A percentile compares a stretch with the other conserved stretches of the same genome.
phyloP scores from a whole-genome alignment of 345 rosid species.

The Isatis tinctoria region DNA sequence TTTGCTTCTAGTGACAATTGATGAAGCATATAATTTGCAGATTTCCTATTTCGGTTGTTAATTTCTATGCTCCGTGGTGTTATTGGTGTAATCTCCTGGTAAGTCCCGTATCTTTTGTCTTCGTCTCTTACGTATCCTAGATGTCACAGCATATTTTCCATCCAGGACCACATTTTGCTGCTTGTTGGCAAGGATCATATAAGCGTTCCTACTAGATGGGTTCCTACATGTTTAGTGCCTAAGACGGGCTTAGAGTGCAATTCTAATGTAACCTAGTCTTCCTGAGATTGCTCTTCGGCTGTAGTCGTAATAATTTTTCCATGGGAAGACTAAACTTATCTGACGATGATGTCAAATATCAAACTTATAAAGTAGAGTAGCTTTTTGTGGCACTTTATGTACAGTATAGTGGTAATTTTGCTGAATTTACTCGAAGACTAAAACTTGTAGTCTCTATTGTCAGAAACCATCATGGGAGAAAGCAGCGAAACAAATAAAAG shows the following conservation, averaged over 20 bases:
- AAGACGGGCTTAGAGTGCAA: background rate
- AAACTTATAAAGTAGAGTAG: background rate
- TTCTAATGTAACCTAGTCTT: slow-evolving; percentile 6
- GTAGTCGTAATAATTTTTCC: background rate
- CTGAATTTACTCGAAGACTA: background rate
- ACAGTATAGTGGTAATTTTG: background rate
- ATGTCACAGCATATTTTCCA: slow-evolving; percentile 2
- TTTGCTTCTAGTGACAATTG: slow-evolving; percentile 21
- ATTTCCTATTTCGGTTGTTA: slow-evolving; percentile 79
- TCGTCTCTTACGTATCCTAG: background rate
- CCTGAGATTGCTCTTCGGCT: slow-evolving; percentile 14
- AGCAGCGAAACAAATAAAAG: slow-evolving; percentile 74
- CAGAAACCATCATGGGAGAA: slow-evolving; percentile 99
- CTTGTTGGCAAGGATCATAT: background rate
- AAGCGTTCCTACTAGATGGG: background rate
- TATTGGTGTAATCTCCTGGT: slow-evolving; percentile 95
- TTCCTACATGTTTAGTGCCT: slow-evolving; percentile 12
- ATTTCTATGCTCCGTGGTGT: slow-evolving; percentile 99
- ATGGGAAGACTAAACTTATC: background rate
- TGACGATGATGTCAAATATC: background rate
- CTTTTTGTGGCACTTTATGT: background rate
- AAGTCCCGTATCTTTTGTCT: slow-evolving; percentile 27
- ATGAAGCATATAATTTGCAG: slow-evolving; percentile 43
- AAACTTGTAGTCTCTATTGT: slow-evolving; percentile 25
- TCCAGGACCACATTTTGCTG: slow-evolving; percentile 4